A percentile compares a stretch with the other conserved stretches of the same genome.
Conservation (phyloP, 2,329 filamentous ascomycete species). For the Aspergillus cejpii region DNA sequence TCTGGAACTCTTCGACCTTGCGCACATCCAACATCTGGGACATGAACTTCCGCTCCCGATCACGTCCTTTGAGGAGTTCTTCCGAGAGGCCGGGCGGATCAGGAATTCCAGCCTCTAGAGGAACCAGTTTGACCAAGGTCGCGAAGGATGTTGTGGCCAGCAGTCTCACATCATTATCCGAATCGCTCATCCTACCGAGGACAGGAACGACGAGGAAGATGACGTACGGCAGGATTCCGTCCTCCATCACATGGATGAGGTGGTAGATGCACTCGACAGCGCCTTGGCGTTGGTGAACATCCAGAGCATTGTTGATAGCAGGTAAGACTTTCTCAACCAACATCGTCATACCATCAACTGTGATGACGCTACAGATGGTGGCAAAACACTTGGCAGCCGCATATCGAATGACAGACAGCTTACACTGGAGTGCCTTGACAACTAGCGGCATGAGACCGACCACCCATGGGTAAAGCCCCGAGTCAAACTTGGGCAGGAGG, state of each 20-base stretch:
- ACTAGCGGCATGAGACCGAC: conserved; percentile 77
- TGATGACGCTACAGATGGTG: conserved; percentile 94
- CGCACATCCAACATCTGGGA: conserved; percentile 92
- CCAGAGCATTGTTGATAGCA: conserved; percentile 81
- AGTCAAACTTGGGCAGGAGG: conserved; percentile 80
- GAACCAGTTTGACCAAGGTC: conserved; percentile 92
- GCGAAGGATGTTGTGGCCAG: conserved; percentile 96
- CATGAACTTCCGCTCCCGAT: conserved; percentile 93
- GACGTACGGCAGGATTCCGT: conserved; percentile 90
- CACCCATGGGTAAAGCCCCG: conserved; percentile 69
- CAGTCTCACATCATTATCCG: conserved; percentile 87
- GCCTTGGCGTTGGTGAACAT: conserved; percentile 83
- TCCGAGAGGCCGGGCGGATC: conserved; percentile 90
- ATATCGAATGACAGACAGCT: conserved; percentile 87
- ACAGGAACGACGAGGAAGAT: conserved; percentile 98
- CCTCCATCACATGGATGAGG: conserved; percentile 96
- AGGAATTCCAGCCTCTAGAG: conserved; percentile 92
- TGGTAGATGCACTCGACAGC: conserved; percentile 95
- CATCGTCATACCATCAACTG: conserved; percentile 90
- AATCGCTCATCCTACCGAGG: conserved; percentile 95
- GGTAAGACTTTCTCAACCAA: conserved; percentile 89
- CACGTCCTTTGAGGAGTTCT: conserved; percentile 79
- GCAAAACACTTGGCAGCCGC: conserved; percentile 96
- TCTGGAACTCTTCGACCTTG: conserved; percentile 89
- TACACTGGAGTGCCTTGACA: conserved; percentile 78